These are phyloP conservation scores for Hypholoma sublateritium DNA, from an alignment of 768 basidiomycete genomes.

Conservation along the genomic window DNA sequence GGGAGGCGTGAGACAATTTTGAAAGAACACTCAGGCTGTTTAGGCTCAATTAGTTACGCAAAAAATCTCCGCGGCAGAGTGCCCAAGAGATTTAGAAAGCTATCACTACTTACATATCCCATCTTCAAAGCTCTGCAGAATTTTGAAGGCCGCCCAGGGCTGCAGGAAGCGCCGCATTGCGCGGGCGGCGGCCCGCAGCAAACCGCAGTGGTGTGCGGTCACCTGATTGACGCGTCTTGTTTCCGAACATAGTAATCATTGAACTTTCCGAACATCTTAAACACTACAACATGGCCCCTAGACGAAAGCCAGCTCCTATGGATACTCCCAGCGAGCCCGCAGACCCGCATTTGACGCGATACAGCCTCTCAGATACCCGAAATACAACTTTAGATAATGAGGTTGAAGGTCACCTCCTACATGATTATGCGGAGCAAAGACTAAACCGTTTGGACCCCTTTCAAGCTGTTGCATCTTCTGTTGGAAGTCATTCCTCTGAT, in stretches of 20 bases:
- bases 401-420: conserved; percentile 21
- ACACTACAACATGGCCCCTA: conserved; percentile 22
- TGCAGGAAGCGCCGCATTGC: not conserved
- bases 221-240: conserved; percentile 28
- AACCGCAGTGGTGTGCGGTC: conserved; percentile 12
- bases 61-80: too few species aligned
- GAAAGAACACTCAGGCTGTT: too few species aligned
- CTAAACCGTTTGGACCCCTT: conserved; percentile 19
- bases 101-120: too few species aligned
- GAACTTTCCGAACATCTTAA: not conserved
- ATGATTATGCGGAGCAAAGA: conserved; percentile 11
- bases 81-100: too few species aligned
- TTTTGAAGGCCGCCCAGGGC: not conserved
- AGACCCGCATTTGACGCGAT: conserved; percentile 28
- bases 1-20: too few species aligned
- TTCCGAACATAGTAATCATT: not conserved
- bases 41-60: too few species aligned
- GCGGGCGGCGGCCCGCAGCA: not conserved
- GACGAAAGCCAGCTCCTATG: conserved; percentile 34
- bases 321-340: conserved; percentile 20
- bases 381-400: conserved; percentile 10
- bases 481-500: conserved; percentile 17
- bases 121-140: too few species aligned
- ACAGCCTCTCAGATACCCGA: conserved; percentile 28
- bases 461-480: conserved; percentile 19